These are phyloP conservation scores for Psilocybe azurescens DNA, from an alignment of 768 basidiomycete genomes.

Conservation along the genomic window DNA sequence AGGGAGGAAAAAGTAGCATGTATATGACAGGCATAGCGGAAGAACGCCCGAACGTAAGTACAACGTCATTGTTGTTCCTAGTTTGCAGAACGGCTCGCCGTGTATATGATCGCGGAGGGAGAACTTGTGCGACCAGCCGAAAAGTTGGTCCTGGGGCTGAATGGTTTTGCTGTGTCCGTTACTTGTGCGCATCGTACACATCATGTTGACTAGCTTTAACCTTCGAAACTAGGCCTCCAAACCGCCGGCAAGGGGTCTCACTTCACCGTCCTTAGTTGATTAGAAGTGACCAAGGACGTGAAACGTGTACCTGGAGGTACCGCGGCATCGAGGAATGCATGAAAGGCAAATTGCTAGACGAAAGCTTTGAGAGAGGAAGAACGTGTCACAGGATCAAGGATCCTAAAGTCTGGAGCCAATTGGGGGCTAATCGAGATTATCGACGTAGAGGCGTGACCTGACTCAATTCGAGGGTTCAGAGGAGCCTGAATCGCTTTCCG, in stretches of 20 bases:
- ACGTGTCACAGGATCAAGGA: neutral
- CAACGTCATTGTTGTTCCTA: neutral
- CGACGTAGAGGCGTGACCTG: neutral
- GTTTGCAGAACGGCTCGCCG: neutral
- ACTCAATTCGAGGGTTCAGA: too few relatives aligned
- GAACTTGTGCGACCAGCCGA: too few relatives aligned
- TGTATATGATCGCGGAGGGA: neutral
- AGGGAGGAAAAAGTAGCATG: neutral
- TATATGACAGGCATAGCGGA: slow-evolving; percentile 3
- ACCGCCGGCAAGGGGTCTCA: neutral
- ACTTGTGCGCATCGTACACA: neutral
- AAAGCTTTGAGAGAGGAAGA: neutral
- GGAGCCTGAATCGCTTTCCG: too few relatives aligned
- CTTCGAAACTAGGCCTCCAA: neutral
- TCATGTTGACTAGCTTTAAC: neutral
- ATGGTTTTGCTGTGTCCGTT: neutral
- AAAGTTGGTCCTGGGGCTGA: neutral
- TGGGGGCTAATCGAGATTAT: neutral
- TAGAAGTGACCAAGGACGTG: neutral
- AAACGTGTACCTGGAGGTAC: slow-evolving; percentile 4
- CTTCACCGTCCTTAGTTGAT: neutral
- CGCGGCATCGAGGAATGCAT: slow-evolving; percentile 1
- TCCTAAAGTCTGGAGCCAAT: neutral
- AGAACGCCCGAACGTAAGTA: slow-evolving; percentile 2
- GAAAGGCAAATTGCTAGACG: neutral